Percentiles rank a stretch among this genome's conserved stretches.
These are phyloP conservation scores for Penicillium sp. DNA, from an alignment of 2,329 filamentous ascomycete genomes.

Conservation along the genomic window DNA sequence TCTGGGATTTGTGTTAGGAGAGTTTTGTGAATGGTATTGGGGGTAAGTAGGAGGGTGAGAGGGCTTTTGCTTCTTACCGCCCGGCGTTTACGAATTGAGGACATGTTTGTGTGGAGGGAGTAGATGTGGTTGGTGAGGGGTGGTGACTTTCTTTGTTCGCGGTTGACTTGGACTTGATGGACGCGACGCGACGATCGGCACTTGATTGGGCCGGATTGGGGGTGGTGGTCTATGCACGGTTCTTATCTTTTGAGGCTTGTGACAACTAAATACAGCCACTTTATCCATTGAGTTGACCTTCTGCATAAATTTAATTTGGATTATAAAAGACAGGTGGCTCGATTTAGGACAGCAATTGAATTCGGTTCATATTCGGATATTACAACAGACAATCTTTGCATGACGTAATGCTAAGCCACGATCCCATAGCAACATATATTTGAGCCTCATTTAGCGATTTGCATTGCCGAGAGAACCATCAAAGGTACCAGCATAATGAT, in stretches of 20 bases:
- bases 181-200: slow-evolving; percentile 31
- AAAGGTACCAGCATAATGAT: neutral
- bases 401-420: neutral
- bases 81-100: slow-evolving; percentile 35
- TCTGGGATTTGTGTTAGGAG: slow-evolving; percentile 7
- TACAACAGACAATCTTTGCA: neutral
- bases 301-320: too few species aligned
- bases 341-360: neutral
- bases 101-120: slow-evolving; percentile 27
- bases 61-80: slow-evolving; percentile 31
- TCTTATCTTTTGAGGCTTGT: slow-evolving; percentile 19
- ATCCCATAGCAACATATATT: slow-evolving; percentile 1
- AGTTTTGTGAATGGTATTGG: neutral
- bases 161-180: slow-evolving; percentile 2
- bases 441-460: neutral
- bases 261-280: neutral
- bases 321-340: too few species aligned
- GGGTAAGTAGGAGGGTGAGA: neutral
- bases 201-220: slow-evolving; percentile 25
- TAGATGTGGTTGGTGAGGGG: neutral
- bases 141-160: slow-evolving; percentile 1
- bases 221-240: slow-evolving; percentile 24
- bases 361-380: neutral
- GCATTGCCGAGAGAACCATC: neutral
- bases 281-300: neutral